phyloP scores from a whole-genome alignment of 179 eudicot genomes.

The Nepenthes alata region DNA sequence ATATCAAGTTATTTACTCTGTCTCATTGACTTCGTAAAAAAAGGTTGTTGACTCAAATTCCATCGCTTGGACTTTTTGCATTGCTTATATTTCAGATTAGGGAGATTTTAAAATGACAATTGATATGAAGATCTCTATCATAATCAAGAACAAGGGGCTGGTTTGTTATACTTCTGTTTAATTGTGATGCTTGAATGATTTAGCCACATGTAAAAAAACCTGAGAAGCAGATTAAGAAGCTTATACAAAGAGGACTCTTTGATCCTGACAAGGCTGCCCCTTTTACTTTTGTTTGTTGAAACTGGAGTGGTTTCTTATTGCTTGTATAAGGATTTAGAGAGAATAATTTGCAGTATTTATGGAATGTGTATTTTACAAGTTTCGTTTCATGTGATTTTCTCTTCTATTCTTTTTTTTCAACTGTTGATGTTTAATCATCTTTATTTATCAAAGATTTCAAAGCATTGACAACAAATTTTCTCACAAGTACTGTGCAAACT shows the following conservation, averaged over 20 bases:
- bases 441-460: slow-evolving; percentile 36
- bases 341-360: slow-evolving; percentile 44
- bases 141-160: too few species aligned
- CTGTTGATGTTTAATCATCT: neutral
- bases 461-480: slow-evolving; percentile 57
- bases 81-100: too few species aligned
- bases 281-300: slow-evolving; percentile 33
- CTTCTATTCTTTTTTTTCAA: neutral
- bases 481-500: slow-evolving; percentile 57
- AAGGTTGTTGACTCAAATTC: too few species aligned
- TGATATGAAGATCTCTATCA: too few species aligned
- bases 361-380: slow-evolving; percentile 58
- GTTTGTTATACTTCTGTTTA: neutral
- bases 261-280: slow-evolving; percentile 41
- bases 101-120: too few species aligned
- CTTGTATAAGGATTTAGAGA: slow-evolving; percentile 44
- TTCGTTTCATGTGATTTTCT: neutral
- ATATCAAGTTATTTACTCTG: too few species aligned
- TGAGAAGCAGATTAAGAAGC: slow-evolving; percentile 35
- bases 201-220: slow-evolving; percentile 41
- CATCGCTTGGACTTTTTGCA: too few species aligned
- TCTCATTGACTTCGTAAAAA: too few species aligned
- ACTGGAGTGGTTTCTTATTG: slow-evolving; percentile 38
- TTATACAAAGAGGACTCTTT: slow-evolving; percentile 28
- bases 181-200: neutral